Evolutionary conservation across 352 stramenopile species (phyloP), one percentile per base, ranked within the genome.

Genomic region (Phytophthora pini): DNA sequence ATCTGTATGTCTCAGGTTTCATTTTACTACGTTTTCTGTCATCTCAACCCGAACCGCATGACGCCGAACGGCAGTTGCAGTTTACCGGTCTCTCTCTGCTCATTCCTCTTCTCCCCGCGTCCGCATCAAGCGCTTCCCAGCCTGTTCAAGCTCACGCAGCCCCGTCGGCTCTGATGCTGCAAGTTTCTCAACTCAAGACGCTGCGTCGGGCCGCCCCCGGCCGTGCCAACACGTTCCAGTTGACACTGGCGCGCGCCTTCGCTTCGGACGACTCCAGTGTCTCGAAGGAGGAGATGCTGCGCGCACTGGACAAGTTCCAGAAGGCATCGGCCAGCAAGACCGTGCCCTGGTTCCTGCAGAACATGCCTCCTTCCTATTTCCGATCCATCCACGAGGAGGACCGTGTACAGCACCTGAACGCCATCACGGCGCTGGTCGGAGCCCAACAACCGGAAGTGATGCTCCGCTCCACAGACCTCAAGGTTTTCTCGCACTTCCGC

Each of bases 321-420:
- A 84, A 89, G 68, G 68, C 76, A 24, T 72, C 84, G 2, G 84
- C 84, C 17, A 60, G 61, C 64, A 92, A 92, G 78, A 92, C 84
- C 26, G 84, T 93, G n/a, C 82, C 82, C 61, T 96, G 89, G 89
- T 97, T 96, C 65, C 58, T 97, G 39, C 67, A 89, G 48, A 94
- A 95, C 82, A 97, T 97, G 89, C 89, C 89, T 17, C 78, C 84
- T 20, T 66, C 89, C n/a, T 97, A 97, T 75, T 97, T 97, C 68
- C 83, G 89, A 46, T 85, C 90, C 46, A 94, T 94, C 58, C 65
- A 75, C 57, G 84, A 97, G 72, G 81, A 90, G 59, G 84, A 94
- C 57, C 82, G 89, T 27, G 55, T 97, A 46, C 83, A 95, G 58
- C 89, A 97, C 73, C 64, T 97, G 32, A 94, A 93, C 69, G 88